Conservation (phyloP, 306 rosid genomes). For the Quercus engelmannii region DNA sequence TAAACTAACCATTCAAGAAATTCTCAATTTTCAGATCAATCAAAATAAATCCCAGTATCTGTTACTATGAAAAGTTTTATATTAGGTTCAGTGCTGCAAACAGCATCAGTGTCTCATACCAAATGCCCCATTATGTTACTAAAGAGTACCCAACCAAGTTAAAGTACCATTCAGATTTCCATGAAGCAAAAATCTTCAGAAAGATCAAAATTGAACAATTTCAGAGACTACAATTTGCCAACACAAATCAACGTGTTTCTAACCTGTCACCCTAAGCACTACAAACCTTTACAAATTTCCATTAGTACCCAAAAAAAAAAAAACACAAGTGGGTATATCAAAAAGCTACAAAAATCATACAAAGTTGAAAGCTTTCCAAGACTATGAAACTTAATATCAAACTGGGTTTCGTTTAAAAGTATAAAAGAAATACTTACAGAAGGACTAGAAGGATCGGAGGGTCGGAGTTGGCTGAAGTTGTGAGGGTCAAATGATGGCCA, state of each 20-base stretch:
- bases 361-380: slow-evolving; percentile 8
- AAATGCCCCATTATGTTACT: background rate
- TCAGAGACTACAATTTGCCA: slow-evolving; percentile 4
- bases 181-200: background rate
- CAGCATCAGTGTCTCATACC: background rate
- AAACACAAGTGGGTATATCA: background rate
- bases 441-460: slow-evolving; percentile 80
- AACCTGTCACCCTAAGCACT: background rate
- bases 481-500: slow-evolving; percentile 88
- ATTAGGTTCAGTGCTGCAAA: slow-evolving; percentile 10
- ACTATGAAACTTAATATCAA: background rate
- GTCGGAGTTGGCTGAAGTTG: slow-evolving; percentile 92
- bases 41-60: background rate
- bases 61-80: slow-evolving; percentile 6
- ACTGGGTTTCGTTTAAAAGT: slow-evolving; percentile 4
- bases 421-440: slow-evolving; percentile 56
- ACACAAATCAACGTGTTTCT: background rate
- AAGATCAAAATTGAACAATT: slow-evolving; percentile 10
- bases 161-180: slow-evolving; percentile 3
- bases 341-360: slow-evolving; percentile 3
- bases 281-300: background rate
- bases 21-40: background rate
- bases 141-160: slow-evolving; percentile 7
- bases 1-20: background rate
- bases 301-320: background rate